These are phyloP conservation scores for Ustilago hordei DNA, from an alignment of 1,284 basidiomycete genomes.

Conservation along the genomic window DNA sequence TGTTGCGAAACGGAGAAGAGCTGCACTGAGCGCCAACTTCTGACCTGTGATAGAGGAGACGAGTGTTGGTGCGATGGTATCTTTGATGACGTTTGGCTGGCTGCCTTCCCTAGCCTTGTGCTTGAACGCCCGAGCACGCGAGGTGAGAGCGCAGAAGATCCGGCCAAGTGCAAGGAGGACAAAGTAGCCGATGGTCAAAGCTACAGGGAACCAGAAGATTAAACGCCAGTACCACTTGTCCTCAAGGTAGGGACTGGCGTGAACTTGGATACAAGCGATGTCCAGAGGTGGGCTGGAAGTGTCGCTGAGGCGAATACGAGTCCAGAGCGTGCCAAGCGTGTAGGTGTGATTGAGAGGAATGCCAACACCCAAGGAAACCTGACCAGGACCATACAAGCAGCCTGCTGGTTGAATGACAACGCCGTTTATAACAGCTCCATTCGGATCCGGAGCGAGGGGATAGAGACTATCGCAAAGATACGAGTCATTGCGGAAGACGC, in stretches of 20 bases:
- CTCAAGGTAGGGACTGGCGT: conserved; percentile 79
- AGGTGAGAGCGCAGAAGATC: conserved; percentile 60
- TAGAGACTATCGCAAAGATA: conserved; percentile 63
- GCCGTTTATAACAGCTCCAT: conserved; percentile 37
- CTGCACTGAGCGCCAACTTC: conserved; percentile 83
- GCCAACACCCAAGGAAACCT: conserved; percentile 82
- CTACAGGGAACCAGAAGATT: conserved; percentile 85
- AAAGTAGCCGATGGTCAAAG: conserved; percentile 83
- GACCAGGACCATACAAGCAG: conserved; percentile 72
- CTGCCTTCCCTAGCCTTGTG: conserved; percentile 62
- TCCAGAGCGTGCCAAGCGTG: conserved; percentile 84
- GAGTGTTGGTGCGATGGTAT: conserved; percentile 70
- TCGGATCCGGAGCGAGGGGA: conserved; percentile 52
- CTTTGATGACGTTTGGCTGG: conserved; percentile 55
- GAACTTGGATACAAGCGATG: conserved; percentile 83
- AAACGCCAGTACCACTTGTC: conserved; percentile 79
- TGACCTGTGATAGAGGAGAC: conserved; percentile 91
- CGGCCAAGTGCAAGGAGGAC: conserved; percentile 81
- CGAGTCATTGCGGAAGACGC: conserved; percentile 57
- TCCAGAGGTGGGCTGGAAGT: conserved; percentile 77
- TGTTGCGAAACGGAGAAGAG: conserved; percentile 89
- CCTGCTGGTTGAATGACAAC: conserved; percentile 42
- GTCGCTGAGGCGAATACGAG: conserved; percentile 87
- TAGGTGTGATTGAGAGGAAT: conserved; percentile 79
- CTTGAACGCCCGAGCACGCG: conserved; percentile 48